These are phyloP conservation scores for Aspergillus sojae DNA, from an alignment of 2,329 filamentous ascomycete genomes.

Conservation along the genomic window DNA sequence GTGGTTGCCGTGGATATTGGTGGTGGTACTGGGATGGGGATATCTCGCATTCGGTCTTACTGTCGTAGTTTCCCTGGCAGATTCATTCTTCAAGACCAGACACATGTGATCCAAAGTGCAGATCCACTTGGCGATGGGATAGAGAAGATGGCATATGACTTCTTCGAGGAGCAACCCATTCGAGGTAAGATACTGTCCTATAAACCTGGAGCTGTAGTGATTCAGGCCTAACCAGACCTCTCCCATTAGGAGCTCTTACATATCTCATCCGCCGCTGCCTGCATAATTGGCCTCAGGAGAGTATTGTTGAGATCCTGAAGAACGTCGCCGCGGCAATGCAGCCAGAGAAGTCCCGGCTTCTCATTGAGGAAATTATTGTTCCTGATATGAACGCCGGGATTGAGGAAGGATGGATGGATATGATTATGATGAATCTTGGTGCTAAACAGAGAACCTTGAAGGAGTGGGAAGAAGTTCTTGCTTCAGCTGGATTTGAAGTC, in stretches of 20 bases:
- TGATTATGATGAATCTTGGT: neutral
- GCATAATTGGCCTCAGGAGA: neutral
- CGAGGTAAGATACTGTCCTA: conserved; percentile 34
- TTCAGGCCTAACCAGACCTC: neutral
- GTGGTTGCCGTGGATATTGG: neutral
- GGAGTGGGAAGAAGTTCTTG: neutral
- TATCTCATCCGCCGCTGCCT: neutral
- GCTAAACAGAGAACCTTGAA: neutral
- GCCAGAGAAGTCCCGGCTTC: neutral
- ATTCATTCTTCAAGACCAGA: neutral
- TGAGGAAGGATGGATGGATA: neutral
- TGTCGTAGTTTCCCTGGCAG: neutral
- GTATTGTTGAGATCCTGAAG: neutral
- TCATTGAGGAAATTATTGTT: neutral
- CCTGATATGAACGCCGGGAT: neutral
- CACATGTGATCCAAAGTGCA: neutral
- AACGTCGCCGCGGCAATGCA: neutral
- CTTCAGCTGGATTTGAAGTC: neutral
- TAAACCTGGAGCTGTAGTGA: accelerated
- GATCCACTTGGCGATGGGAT: neutral
- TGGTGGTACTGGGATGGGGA: neutral
- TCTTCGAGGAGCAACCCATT: conserved; percentile 31
- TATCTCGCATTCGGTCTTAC: neutral
- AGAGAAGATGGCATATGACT: neutral
- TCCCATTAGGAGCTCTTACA: neutral